These are phyloP conservation scores for Saccharomyces jurei DNA, from an alignment of 805 yeast genomes.

Conservation along the genomic window DNA sequence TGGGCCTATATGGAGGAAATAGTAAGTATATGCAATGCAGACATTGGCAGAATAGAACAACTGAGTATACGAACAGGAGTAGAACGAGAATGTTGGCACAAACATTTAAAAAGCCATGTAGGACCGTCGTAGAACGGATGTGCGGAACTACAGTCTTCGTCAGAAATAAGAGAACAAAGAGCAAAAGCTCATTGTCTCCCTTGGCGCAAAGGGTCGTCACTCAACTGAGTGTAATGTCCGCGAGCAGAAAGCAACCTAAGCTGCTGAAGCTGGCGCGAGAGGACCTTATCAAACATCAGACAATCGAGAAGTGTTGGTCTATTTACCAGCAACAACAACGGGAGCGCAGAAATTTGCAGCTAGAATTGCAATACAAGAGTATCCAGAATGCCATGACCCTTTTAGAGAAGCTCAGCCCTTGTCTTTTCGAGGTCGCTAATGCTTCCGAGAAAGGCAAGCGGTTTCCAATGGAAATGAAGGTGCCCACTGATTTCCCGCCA, in stretches of 20 bases:
- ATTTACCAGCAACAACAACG: constrained; percentile 47
- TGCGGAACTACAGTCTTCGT: constrained; percentile 18
- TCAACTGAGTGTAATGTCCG: constrained; percentile 72
- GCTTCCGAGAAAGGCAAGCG: constrained; percentile 45
- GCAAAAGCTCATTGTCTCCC: constrained; percentile 35
- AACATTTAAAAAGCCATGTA: background rate
- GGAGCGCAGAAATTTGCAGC: constrained; percentile 33
- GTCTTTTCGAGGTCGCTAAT: constrained; percentile 57
- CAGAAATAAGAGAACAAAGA: constrained; percentile 45
- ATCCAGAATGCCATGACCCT: constrained; percentile 68
- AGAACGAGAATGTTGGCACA: constrained; percentile 1
- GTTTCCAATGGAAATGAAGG: constrained; percentile 76
- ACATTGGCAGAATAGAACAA: background rate
- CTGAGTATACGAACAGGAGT: background rate
- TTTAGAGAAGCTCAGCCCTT: constrained; percentile 44
- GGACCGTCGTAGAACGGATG: constrained; percentile 1
- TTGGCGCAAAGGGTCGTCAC: constrained; percentile 41
- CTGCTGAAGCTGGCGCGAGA: constrained; percentile 60
- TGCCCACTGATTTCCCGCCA: constrained; percentile 88
- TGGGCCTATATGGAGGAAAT: background rate
- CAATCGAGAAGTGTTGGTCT: constrained; percentile 79
- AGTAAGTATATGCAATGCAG: background rate
- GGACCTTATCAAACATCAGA: constrained; percentile 76
- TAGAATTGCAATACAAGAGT: constrained; percentile 54
- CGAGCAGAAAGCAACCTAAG: constrained; percentile 81